phyloP scores from a whole-genome alignment of 345 rosid genomes.

The Linum usitatissimum region DNA sequence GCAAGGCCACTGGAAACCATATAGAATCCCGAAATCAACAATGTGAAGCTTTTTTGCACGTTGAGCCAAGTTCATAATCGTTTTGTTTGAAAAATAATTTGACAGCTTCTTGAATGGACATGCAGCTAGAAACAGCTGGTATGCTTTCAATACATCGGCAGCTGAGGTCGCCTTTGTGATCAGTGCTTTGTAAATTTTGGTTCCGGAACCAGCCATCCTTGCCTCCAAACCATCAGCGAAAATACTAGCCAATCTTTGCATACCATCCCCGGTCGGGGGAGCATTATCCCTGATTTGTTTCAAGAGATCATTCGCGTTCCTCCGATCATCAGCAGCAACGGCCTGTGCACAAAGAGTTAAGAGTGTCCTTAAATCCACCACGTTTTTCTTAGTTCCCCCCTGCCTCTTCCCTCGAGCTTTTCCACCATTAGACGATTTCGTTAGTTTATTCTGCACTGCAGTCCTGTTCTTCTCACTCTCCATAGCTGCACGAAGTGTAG shows the following conservation, averaged over 20 bases:
- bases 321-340: constrained; percentile 22
- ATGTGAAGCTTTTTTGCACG: constrained; percentile 33
- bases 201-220: constrained; percentile 26
- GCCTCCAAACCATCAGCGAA: constrained; percentile 28
- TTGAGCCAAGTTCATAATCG: constrained; percentile 26
- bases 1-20: constrained; percentile 57
- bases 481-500: constrained; percentile 17
- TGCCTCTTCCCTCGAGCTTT: constrained; percentile 23
- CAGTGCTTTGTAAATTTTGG: constrained; percentile 19
- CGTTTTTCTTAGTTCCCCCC: constrained; percentile 19
- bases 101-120: constrained; percentile 33
- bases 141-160: constrained; percentile 28
- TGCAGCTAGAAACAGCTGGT: constrained; percentile 27
- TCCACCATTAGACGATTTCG: constrained; percentile 12
- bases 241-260: constrained; percentile 23
- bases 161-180: constrained; percentile 16
- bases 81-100: constrained; percentile 28
- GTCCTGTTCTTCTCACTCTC: constrained; percentile 10
- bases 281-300: constrained; percentile 29
- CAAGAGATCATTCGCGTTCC: constrained; percentile 23
- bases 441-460: constrained; percentile 12
- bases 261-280: constrained; percentile 24
- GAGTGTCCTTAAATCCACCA: constrained; percentile 34
- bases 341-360: constrained; percentile 36
- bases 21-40: constrained; percentile 43